These are phyloP conservation scores for Sporothrix humicola DNA, from an alignment of 2,329 filamentous ascomycete species.

Conservation along the genomic window DNA sequence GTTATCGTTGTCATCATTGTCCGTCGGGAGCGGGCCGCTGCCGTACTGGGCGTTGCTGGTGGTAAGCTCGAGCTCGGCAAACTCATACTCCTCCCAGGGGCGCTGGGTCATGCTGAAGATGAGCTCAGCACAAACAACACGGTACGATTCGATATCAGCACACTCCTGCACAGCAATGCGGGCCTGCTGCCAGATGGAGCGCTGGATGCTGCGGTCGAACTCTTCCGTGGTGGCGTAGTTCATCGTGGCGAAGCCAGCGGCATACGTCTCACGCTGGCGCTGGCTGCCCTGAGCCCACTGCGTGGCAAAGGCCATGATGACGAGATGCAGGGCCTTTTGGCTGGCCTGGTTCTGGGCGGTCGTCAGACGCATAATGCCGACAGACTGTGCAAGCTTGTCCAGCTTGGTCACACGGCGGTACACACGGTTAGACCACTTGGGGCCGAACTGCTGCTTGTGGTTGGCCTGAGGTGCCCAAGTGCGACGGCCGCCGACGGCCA, in stretches of 20 bases:
- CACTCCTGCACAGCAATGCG: conserved; percentile 47
- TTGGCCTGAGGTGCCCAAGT: conserved; percentile 35
- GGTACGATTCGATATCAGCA: conserved; percentile 47
- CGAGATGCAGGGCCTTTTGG: conserved; percentile 53
- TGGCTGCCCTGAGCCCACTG: conserved; percentile 54
- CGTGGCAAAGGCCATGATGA: conserved; percentile 59
- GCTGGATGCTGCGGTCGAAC: conserved; percentile 49
- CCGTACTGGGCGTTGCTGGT: conserved; percentile 24
- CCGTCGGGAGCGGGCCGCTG: background rate
- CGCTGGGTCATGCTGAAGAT: conserved; percentile 49
- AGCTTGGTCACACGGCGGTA: conserved; percentile 56
- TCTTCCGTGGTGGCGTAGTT: conserved; percentile 41
- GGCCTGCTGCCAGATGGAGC: conserved; percentile 49
- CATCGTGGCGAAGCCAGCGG: conserved; percentile 32
- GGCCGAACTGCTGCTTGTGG: conserved; percentile 46
- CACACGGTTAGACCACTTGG: conserved; percentile 56
- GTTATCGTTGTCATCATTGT: conserved; percentile 5
- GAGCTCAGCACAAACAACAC: conserved; percentile 48
- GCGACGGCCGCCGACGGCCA: conserved; percentile 37
- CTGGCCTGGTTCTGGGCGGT: conserved; percentile 51
- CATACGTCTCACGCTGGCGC: conserved; percentile 40
- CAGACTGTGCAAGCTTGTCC: conserved; percentile 51
- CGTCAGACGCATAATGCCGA: conserved; percentile 50
- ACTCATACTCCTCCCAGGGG: conserved; percentile 40
- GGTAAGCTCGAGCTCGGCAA: conserved; percentile 31